Conservation (phyloP, 2,329 filamentous ascomycete species). For the Penicillium nordicum region DNA sequence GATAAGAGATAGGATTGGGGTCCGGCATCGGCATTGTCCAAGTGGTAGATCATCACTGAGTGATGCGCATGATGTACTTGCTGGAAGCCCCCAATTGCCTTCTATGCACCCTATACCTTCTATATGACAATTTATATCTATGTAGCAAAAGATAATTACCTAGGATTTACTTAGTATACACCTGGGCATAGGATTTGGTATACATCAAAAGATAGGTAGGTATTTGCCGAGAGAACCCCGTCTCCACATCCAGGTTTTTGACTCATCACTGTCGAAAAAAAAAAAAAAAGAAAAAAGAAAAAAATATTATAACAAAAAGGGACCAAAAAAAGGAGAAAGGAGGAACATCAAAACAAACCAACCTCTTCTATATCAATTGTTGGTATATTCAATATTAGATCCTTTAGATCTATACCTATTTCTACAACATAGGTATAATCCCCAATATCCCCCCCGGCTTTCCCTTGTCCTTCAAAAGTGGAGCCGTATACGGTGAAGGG, state of each 20-base stretch:
- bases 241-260: slow-evolving; percentile 19
- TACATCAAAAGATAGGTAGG: neutral
- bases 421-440: neutral
- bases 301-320: neutral
- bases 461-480: slow-evolving; percentile 11
- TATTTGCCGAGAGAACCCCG: neutral
- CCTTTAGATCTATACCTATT: neutral
- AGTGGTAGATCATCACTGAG: neutral
- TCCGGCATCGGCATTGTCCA: slow-evolving; percentile 8
- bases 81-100: neutral
- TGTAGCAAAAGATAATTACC: neutral
- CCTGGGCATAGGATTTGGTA: neutral
- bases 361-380: neutral
- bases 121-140: neutral
- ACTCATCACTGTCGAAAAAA: slow-evolving; percentile 23
- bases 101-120: neutral
- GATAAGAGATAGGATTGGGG: slow-evolving; percentile 2
- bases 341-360: neutral
- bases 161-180: neutral
- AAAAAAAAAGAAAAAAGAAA: neutral
- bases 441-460: neutral
- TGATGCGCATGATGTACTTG: neutral
- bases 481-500: slow-evolving; percentile 24
- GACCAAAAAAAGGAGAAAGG: neutral
- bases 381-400: neutral